phyloP scores from a whole-genome alignment of 257 asterid genomes.

The Rhazya stricta region DNA sequence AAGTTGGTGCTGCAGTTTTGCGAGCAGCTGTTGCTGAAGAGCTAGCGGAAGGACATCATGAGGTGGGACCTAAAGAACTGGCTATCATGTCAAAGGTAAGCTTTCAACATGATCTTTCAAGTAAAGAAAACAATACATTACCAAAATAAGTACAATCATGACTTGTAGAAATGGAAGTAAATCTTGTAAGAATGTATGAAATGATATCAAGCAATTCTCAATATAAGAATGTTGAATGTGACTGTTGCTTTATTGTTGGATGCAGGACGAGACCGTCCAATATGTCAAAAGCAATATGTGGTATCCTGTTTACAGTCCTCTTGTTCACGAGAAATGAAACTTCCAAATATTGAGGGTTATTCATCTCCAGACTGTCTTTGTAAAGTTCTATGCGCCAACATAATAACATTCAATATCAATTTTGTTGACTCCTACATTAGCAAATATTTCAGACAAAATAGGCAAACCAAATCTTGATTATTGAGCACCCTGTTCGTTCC shows the following conservation, averaged over 20 bases:
- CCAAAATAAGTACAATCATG: neutral
- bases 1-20: constrained; percentile 92
- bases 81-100: constrained; percentile 70
- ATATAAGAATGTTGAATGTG: neutral
- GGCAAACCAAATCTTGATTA: constrained; percentile 14
- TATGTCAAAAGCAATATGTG: constrained; percentile 78
- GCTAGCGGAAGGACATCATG: constrained; percentile 83
- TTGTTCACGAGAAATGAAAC: constrained; percentile 87
- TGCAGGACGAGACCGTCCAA: constrained; percentile 73
- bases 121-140: neutral
- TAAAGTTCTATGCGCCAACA: constrained; percentile 20
- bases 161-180: neutral
- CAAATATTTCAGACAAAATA: neutral
- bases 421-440: neutral
- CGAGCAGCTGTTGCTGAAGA: constrained; percentile 72
- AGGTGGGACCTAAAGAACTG: constrained; percentile 70
- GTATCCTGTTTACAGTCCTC: constrained; percentile 90
- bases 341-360: neutral
- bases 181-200: neutral
- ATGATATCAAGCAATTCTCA: neutral
- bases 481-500: constrained; percentile 12
- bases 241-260: constrained; percentile 12
- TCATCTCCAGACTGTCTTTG: constrained; percentile 15
- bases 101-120: neutral
- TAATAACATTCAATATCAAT: constrained; percentile 9